Evolutionary conservation across 331 rosid genomes (phyloP).

Genomic region (Pyracantha coccinea): DNA sequence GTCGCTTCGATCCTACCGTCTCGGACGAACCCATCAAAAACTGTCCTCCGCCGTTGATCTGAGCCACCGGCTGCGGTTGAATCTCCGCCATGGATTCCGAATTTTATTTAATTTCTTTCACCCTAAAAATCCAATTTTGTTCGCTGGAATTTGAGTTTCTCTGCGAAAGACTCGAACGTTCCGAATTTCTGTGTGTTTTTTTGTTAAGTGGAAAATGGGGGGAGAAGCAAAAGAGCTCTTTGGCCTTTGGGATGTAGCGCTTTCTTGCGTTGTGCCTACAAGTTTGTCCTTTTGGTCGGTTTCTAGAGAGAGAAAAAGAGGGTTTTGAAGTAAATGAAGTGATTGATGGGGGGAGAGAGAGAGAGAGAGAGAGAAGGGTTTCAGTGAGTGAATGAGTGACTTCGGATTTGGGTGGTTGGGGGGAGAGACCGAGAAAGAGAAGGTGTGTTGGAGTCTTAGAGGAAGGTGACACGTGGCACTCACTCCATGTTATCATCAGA

Average conservation of each 20-base stretch:
- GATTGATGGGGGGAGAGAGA: background rate
- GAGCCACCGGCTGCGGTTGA: slow-evolving; percentile 53
- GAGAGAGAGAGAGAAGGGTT: background rate
- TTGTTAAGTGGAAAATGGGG: background rate
- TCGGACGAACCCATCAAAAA: slow-evolving; percentile 32
- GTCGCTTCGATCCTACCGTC: slow-evolving; percentile 72
- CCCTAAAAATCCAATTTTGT: background rate
- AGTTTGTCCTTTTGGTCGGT: background rate
- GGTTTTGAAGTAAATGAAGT: background rate
- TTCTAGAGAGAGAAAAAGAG: background rate
- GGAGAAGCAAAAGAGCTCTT: background rate
- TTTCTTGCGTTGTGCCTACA: background rate
- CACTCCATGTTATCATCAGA: background rate
- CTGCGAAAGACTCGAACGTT: background rate
- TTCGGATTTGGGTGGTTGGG: background rate
- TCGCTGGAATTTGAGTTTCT: background rate
- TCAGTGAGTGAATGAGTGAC: background rate
- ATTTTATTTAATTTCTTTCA: background rate
- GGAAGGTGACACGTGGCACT: slow-evolving; percentile 26
- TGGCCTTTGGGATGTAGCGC: background rate
- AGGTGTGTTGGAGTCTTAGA: slow-evolving; percentile 1
- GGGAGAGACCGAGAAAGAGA: background rate
- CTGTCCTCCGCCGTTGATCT: slow-evolving; percentile 52
- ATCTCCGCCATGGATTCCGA: slow-evolving; percentile 54
- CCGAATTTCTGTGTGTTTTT: background rate